Evolutionary conservation across 345 rosid species (phyloP).

Genomic region (Ailanthus altissimus): DNA sequence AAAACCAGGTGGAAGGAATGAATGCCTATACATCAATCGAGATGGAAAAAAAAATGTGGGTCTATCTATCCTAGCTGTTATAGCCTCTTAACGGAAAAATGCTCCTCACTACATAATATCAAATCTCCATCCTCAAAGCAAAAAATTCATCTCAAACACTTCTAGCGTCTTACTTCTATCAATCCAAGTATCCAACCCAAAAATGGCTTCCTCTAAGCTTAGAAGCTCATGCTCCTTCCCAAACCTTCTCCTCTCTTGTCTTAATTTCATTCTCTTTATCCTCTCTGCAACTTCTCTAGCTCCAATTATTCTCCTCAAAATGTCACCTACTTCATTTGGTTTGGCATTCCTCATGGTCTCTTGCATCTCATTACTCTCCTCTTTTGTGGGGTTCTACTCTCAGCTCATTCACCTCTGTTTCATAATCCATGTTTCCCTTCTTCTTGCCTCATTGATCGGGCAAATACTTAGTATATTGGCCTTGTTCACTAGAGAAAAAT

Average conservation of each 20-base stretch:
- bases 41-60: slow-evolving; percentile 3
- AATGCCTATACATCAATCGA: neutral
- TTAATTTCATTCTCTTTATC: slow-evolving; percentile 52
- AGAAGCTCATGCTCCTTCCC: slow-evolving; percentile 62
- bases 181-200: no score
- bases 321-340: slow-evolving; percentile 64
- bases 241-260: slow-evolving; percentile 49
- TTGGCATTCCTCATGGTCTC: slow-evolving; percentile 49
- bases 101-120: slow-evolving; percentile 20
- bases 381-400: slow-evolving; percentile 52
- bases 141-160: neutral
- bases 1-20: slow-evolving; percentile 23
- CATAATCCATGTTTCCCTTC: slow-evolving; percentile 51
- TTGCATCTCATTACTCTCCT: slow-evolving; percentile 46
- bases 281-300: slow-evolving; percentile 50
- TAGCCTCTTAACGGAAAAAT: slow-evolving; percentile 31
- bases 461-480: slow-evolving; percentile 41
- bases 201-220: slow-evolving; percentile 43
- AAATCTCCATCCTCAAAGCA: neutral
- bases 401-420: slow-evolving; percentile 46
- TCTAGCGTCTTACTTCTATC: neutral
- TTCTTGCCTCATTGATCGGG: slow-evolving; percentile 46
- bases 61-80: slow-evolving; percentile 33
- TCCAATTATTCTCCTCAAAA: slow-evolving; percentile 50
- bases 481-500: slow-evolving; percentile 47